These are phyloP conservation scores for Plasmopara muralis DNA, from an alignment of 352 stramenopile genomes.

Conservation along the genomic window DNA sequence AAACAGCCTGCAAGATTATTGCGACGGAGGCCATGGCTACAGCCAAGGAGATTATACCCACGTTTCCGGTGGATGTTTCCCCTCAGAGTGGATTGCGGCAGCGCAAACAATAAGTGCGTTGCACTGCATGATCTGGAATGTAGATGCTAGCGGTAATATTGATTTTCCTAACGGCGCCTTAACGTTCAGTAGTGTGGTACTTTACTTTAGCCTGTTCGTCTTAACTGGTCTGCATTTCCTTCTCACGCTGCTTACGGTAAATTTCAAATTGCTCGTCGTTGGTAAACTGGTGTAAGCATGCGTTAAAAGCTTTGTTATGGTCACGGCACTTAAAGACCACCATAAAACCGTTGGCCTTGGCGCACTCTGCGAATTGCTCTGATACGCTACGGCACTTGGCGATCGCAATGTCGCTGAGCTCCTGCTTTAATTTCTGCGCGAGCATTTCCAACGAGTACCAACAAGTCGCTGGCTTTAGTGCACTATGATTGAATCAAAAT, in stretches of 20 bases:
- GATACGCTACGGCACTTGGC: constrained; percentile 58
- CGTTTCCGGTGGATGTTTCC: constrained; percentile 19
- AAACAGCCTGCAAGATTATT: constrained; percentile 49
- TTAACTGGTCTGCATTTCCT: constrained; percentile 29
- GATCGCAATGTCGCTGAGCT: constrained; percentile 79
- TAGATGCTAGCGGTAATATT: neutral
- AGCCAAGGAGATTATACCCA: constrained; percentile 36
- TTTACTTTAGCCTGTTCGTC: neutral
- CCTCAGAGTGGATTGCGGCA: constrained; percentile 30
- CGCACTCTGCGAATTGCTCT: constrained; percentile 59
- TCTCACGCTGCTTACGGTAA: constrained; percentile 57
- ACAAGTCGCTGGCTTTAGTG: constrained; percentile 2
- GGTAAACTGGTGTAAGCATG: constrained; percentile 74
- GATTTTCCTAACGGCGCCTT: constrained; percentile 2
- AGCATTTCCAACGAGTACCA: neutral
- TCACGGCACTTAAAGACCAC: constrained; percentile 69
- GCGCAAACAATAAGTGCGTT: constrained; percentile 29
- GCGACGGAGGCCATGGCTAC: constrained; percentile 47
- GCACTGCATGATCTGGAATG: neutral
- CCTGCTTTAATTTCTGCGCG: constrained; percentile 66
- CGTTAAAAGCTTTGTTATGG: constrained; percentile 73
- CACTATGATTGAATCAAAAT: neutral
- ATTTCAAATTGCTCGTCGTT: constrained; percentile 64
- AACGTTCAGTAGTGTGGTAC: constrained; percentile 2
- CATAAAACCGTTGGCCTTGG: constrained; percentile 57